Evolutionary conservation across 768 basidiomycete species (phyloP), one percentile per base, ranked within the genome.

Genomic region (Tephrocybe sp.): DNA sequence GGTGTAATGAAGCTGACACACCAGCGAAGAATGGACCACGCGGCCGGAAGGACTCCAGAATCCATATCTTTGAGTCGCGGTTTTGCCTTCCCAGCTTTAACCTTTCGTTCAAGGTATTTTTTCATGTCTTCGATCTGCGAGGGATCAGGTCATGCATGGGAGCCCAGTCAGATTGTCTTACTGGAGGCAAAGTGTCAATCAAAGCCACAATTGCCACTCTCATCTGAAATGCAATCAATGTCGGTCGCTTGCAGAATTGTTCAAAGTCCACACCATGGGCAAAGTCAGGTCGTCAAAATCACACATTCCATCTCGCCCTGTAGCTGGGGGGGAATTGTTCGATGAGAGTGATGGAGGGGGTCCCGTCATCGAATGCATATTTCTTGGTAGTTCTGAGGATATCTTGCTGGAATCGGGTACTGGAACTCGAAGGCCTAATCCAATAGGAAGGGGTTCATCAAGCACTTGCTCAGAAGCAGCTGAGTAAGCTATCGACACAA

Each of bases 11-110:
- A n/a, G n/a, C n/a, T n/a, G n/a, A 58, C 58, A 37, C 57, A 82
- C 84, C 84, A 87, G 39, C 83, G 76, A 40, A 88, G 64, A 23
- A 86, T 65, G 1, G 73, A 72, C 86, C 85, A 87, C 0, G 84
- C 83, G 1, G 84, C 83, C 4, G 80, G 76, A 10, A 75, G 65
- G 29, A 86, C 58, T 0, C 57, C 51, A 1, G 71, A 64, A 45
- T 79, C 72, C 42, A 83, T 68, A 34, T 84, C 79, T 55, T 71
- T 72, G 43, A 83, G 57, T 41, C 72, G 76, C 3, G 79, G 80
- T 57, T 79, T 83, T 15, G 67, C 69, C 44, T 77, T 78, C 4
- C 81, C 80, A 15, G 62, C 61, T 41, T 72, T 67, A 19, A 74
- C 69, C 50, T 78, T 81, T 52, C 74, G 66, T 49, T 73, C 72